phyloP scores from a whole-genome alignment of 2,329 filamentous ascomycete genomes.

The Colletotrichum eremochloae region DNA sequence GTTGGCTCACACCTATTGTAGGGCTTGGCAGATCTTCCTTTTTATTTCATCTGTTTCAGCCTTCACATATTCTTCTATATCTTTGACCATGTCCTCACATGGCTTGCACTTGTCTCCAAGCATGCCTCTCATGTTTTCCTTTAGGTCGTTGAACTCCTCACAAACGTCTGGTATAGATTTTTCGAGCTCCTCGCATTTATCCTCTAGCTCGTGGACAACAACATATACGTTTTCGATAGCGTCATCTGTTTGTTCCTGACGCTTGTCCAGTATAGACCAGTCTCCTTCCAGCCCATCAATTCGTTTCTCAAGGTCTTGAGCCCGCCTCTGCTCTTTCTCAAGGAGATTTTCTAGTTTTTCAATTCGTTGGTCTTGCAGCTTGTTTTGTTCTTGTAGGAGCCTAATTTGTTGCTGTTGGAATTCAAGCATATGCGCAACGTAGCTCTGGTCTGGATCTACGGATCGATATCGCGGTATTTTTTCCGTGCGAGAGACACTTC shows the following conservation, averaged over 20 bases:
- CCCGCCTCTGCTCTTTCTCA: background rate
- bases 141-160: background rate
- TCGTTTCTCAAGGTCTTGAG: background rate
- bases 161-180: background rate
- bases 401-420: background rate
- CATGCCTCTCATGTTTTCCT: background rate
- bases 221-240: background rate
- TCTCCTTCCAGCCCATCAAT: background rate
- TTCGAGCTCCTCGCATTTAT: background rate
- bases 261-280: background rate
- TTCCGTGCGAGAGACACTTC: background rate
- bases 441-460: background rate
- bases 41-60: background rate
- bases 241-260: background rate
- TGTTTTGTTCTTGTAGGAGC: background rate
- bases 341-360: background rate
- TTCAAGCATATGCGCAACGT: background rate
- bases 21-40: background rate
- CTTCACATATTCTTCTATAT: background rate
- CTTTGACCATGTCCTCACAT: background rate
- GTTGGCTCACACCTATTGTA: background rate
- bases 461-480: background rate
- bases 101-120: background rate
- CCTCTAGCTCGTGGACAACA: background rate
- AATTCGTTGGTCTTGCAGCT: background rate